Percentiles rank a stretch among this genome's conserved stretches.
Evolutionary conservation across 2,329 filamentous ascomycete species (phyloP).

Genomic region (Xylariaceae sp.): DNA sequence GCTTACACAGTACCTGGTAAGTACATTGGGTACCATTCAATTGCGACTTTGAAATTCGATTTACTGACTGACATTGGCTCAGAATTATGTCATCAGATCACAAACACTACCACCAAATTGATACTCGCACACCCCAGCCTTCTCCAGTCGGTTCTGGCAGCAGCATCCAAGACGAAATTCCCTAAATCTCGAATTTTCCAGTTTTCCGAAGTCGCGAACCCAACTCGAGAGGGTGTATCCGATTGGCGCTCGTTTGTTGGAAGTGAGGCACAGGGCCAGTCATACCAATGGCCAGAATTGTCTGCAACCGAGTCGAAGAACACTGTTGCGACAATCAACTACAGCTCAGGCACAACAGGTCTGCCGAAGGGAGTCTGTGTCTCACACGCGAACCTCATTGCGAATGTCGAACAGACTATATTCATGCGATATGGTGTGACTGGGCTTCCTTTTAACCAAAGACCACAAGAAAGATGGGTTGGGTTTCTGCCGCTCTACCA

Average conservation of each 20-base stretch:
- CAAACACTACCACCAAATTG: background rate
- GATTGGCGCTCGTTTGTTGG: background rate
- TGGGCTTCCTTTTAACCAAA: background rate
- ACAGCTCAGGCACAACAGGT: conserved; percentile 1
- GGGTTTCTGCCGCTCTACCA: background rate
- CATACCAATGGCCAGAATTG: background rate
- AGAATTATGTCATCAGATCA: background rate
- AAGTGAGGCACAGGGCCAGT: background rate
- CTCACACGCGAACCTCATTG: background rate
- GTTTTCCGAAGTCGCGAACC: background rate
- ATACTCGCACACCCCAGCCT: background rate
- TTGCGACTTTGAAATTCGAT: background rate
- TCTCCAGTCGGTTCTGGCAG: background rate
- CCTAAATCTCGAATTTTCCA: background rate
- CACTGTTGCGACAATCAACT: conserved; percentile 1
- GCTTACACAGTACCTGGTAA: background rate
- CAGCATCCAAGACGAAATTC: background rate
- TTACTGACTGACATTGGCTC: background rate
- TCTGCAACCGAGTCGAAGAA: background rate
- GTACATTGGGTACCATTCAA: background rate
- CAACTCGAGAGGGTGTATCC: background rate
- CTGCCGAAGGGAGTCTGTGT: background rate
- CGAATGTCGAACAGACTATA: background rate
- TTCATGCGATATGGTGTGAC: background rate
- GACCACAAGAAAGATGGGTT: background rate